A percentile compares a stretch with the other conserved stretches of the same genome.
These are phyloP conservation scores for Hemisphaericaspora lyxosophila DNA, from an alignment of 1,139 yeast species.

Conservation along the genomic window DNA sequence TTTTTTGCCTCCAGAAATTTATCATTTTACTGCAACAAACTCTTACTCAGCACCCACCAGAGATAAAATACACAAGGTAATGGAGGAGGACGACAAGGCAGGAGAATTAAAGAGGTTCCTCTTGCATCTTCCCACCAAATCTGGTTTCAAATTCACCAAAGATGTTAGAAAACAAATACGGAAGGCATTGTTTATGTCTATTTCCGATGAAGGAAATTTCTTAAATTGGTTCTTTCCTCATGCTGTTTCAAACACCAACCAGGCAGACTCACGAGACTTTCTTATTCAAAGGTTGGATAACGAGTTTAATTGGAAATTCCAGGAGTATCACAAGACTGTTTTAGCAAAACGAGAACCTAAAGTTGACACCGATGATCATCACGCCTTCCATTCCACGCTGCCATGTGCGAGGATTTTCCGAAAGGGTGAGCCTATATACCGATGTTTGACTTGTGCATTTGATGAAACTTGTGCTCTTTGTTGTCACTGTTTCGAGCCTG, in stretches of 20 bases:
- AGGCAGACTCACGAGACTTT: too few species aligned
- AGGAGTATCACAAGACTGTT: constrained; percentile 28
- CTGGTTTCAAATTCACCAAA: constrained; percentile 35
- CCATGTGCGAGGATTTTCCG: constrained; percentile 78
- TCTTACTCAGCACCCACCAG: too few species aligned
- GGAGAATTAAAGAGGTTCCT: constrained; percentile 25
- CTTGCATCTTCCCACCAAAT: constrained; percentile 32
- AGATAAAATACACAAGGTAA: neutral
- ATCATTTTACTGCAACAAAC: neutral
- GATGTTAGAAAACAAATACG: constrained; percentile 43
- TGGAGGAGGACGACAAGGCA: constrained; percentile 6
- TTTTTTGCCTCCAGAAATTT: neutral
- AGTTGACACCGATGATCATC: constrained; percentile 29
- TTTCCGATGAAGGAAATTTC: constrained; percentile 51
- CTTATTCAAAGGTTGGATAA: constrained; percentile 26
- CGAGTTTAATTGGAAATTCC: constrained; percentile 39
- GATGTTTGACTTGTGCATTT: constrained; percentile 79
- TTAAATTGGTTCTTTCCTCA: constrained; percentile 51
- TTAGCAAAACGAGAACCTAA: constrained; percentile 21
- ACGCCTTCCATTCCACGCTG: constrained; percentile 60
- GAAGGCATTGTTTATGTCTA: constrained; percentile 49
- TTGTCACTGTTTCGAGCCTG: constrained; percentile 69
- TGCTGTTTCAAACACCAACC: constrained; percentile 6
- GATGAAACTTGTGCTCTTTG: constrained; percentile 91
- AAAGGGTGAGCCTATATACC: constrained; percentile 83